A percentile compares a stretch with the other conserved stretches of the same genome.
Evolutionary conservation across 345 rosid species (phyloP).

Genomic region (Salix arbutifolia): DNA sequence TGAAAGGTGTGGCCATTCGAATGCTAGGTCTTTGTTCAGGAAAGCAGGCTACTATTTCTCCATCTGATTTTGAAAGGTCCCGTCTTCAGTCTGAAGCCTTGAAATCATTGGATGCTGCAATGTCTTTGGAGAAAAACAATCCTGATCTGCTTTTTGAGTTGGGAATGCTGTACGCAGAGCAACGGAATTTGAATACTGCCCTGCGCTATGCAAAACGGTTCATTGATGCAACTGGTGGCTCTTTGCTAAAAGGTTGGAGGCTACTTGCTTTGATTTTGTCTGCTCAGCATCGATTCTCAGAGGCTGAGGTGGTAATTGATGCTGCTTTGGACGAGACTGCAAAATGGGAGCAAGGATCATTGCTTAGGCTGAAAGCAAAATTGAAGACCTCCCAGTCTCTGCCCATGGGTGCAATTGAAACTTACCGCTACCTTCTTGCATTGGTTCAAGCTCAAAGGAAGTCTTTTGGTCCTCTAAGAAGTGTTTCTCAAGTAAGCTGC

Average conservation of each 20-base stretch:
- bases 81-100: constrained; percentile 71
- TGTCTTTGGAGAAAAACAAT: constrained; percentile 58
- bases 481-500: constrained; percentile 46
- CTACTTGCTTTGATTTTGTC: constrained; percentile 74
- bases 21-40: constrained; percentile 86
- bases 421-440: constrained; percentile 81
- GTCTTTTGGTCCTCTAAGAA: constrained; percentile 62
- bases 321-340: constrained; percentile 93
- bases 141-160: constrained; percentile 73
- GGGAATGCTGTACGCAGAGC: constrained; percentile 85
- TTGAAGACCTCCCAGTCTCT: constrained; percentile 61
- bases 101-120: constrained; percentile 67
- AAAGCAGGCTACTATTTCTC: constrained; percentile 65
- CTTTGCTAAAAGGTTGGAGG: constrained; percentile 83
- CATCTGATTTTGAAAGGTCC: constrained; percentile 82
- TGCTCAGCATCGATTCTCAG: constrained; percentile 78
- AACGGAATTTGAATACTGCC: constrained; percentile 65
- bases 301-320: constrained; percentile 82
- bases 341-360: constrained; percentile 86
- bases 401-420: constrained; percentile 75
- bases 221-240: constrained; percentile 81
- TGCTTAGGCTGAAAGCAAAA: constrained; percentile 80
- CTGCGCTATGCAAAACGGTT: constrained; percentile 65
- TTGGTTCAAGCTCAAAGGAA: constrained; percentile 89
- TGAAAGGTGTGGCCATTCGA: constrained; percentile 66